Evolutionary conservation across 2,329 filamentous ascomycete species (phyloP), one percentile per base, ranked within the genome.

Genomic region (Neofusicoccum kwambonambiense): DNA sequence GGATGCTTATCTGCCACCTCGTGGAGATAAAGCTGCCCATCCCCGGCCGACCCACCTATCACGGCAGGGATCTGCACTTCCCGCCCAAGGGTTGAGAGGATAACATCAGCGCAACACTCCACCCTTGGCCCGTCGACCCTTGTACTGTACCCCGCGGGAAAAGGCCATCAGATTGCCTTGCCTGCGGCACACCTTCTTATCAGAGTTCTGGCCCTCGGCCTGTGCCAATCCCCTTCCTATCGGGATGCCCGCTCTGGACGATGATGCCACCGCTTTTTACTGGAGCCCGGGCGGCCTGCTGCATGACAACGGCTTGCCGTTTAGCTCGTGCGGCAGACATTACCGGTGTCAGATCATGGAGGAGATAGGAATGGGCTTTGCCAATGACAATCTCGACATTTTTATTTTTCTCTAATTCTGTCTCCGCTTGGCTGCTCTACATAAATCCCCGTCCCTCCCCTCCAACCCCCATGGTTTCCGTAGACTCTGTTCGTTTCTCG

Each of bases 201-300:
- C 54, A 57, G n/a, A 42, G 19, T 57, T 57, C 54, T 58, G 22
- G 54, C 39, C 39, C n/a, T 44, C 54, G 54, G 54, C 54, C 39
- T 35, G 22, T 15, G 11, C 22, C 31, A 22, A 45, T 19, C 17
- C 4, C 7, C 19, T 17, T 44, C 54, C 41, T 45, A 58, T 58
- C 54, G 39, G 19, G 3, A n/a, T 12, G 35, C n/a, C 31, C 22
- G 6, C 27, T 4, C 50, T 11, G 19, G 13, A 9, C 6, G 39
- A 57, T 57, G 54, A 45, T 45, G 54, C 13, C 39, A 44, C 44
- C 22, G 27, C 22, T 22, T 22, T 22, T 22, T 22, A 22, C 22
- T 22, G 22, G 22, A 22, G 22, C 22, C 22, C 22, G 22, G 3
- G 22, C 22, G 22, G 22, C 47, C 22, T 8, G 27, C 7, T 35